phyloP scores from a whole-genome alignment of 306 rosid species.

The Prunus padus region DNA sequence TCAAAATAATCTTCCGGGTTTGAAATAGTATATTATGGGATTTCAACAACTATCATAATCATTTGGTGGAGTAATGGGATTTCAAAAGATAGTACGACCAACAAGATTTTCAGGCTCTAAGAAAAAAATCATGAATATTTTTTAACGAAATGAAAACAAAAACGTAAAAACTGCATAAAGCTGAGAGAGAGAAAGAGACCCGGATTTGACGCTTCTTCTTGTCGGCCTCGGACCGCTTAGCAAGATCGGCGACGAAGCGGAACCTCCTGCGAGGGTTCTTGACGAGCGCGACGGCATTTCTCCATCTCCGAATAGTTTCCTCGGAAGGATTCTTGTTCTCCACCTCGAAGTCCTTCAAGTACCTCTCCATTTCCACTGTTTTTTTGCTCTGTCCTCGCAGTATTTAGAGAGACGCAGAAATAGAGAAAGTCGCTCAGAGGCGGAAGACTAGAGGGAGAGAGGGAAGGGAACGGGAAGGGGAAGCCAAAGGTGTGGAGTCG shows the following conservation, averaged over 20 bases:
- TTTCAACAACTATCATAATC: too few relatives aligned
- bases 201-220: constrained; percentile 57
- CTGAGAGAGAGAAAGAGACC: constrained; percentile 37
- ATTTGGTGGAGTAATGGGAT: too few relatives aligned
- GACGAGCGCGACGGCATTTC: constrained; percentile 73
- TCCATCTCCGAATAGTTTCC: constrained; percentile 60
- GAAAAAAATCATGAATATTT: too few relatives aligned
- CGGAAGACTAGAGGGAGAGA: neutral
- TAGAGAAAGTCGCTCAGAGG: too few relatives aligned
- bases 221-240: constrained; percentile 57
- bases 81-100: too few relatives aligned
- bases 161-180: too few relatives aligned
- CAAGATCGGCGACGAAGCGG: constrained; percentile 78
- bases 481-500: neutral
- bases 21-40: too few relatives aligned
- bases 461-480: too few relatives aligned
- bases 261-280: constrained; percentile 73
- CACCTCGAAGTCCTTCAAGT: constrained; percentile 57
- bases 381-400: neutral
- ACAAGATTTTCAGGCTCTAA: too few relatives aligned
- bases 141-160: too few relatives aligned
- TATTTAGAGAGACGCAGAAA: too few relatives aligned
- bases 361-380: constrained; percentile 35
- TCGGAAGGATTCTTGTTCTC: constrained; percentile 50
- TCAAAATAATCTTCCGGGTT: too few relatives aligned